Evolutionary conservation across 2,329 filamentous ascomycete species (phyloP), one percentile per base, ranked within the genome.

Genomic region (Ceratocystis cubensis): DNA sequence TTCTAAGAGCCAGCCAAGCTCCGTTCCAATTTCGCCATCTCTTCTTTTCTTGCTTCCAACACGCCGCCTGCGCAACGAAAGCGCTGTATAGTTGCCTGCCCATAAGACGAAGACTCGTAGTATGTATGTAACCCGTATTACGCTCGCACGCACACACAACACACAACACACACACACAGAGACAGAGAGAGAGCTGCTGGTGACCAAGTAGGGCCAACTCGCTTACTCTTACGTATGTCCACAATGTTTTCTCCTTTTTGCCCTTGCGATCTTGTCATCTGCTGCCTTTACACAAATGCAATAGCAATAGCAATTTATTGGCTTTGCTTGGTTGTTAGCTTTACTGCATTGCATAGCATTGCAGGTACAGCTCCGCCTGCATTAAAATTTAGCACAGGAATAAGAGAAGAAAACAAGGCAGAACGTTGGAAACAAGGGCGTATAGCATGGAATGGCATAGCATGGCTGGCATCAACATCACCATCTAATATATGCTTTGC

Each of bases 211-310:
- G 33, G 33, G 33, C 8, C 4, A 25, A 48, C 1, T 48, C 45
- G n/a, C 45, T 6, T 20, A 48, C 45, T n/a, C 7, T 48, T 22
- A 20, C 46, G 20, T 5, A 48, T 22, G 20, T 20, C 2, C 46
- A 20, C 46, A 48, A 33, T 45, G 48, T 41, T 57, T 28, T 20
- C 44, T 65, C 45, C 48, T 46, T 64, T 57, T 57, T 33, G n/a
- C 25, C 61, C 30, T 25, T 25, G 63, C 56, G 37, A 30, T 48
- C 41, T 37, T 65, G 28, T 48, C 37, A 57, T 33, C 6, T 22
- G 6, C 61, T 65, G 37, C 6, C 53, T 50, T 66, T 62, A 46
- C 45, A 63, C 10, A 63, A 3, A 3, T 53, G 10, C 25, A 25
- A 41, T 15, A 37, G 33, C 8, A 13, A 37, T 37, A 15, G 37